These are phyloP conservation scores for Amylocarpus encephaloides DNA, from an alignment of 2,329 filamentous ascomycete genomes.

Conservation along the genomic window DNA sequence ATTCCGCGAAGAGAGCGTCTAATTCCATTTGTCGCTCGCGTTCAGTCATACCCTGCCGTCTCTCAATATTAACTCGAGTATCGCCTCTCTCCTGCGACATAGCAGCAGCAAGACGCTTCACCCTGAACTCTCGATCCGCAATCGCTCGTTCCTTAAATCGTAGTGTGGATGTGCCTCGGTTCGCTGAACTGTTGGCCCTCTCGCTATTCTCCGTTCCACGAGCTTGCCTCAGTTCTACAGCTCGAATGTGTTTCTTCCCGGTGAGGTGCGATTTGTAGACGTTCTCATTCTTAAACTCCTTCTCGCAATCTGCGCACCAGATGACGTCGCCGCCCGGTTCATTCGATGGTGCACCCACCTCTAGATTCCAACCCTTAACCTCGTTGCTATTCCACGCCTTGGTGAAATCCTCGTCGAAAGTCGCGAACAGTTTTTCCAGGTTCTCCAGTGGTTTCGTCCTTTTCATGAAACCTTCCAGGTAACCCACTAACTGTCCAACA, in stretches of 20 bases:
- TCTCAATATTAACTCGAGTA: conserved; percentile 90
- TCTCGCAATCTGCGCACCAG: conserved; percentile 89
- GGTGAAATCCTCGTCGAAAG: conserved; percentile 79
- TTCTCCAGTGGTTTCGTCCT: conserved; percentile 82
- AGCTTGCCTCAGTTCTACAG: conserved; percentile 59
- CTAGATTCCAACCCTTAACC: conserved; percentile 69
- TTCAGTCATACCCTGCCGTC: conserved; percentile 95
- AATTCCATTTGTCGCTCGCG: conserved; percentile 90
- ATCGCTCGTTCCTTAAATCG: conserved; percentile 83
- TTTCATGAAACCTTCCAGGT: conserved; percentile 83
- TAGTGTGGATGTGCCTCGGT: conserved; percentile 28
- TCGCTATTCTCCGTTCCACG: conserved; percentile 36
- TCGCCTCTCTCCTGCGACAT: conserved; percentile 86
- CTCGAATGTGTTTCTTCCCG: conserved; percentile 89
- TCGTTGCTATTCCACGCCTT: conserved; percentile 74
- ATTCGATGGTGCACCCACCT: conserved; percentile 31
- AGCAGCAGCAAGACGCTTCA: conserved; percentile 70
- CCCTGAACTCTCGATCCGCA: conserved; percentile 78
- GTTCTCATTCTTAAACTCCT: conserved; percentile 91
- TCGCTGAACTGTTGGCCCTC: conserved; percentile 22
- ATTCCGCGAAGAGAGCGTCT: conserved; percentile 71
- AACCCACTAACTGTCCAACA: conserved; percentile 69
- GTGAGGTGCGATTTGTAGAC: conserved; percentile 85
- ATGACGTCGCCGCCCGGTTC: conserved; percentile 53
- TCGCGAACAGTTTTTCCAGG: conserved; percentile 66